Evolutionary conservation across 768 basidiomycete genomes (phyloP).

Genomic region (Plicaturopsis crispa): DNA sequence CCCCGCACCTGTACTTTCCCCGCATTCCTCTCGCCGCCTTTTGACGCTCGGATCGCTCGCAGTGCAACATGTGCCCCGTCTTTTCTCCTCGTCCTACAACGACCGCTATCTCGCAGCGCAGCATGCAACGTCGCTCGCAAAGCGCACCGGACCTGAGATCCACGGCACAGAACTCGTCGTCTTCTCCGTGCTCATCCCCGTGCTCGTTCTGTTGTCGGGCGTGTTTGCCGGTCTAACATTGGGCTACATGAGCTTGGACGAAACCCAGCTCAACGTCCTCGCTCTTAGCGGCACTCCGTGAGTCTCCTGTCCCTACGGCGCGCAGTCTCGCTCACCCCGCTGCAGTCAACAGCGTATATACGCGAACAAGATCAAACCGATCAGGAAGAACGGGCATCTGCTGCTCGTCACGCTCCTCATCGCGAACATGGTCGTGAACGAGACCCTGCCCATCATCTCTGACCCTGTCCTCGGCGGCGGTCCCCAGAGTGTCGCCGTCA

Average conservation of each 20-base stretch:
- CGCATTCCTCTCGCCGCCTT: slow-evolving; percentile 35
- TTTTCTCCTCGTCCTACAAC: slow-evolving; percentile 20
- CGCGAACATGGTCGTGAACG: slow-evolving; percentile 91
- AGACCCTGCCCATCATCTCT: slow-evolving; percentile 77
- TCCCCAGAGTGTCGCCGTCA: slow-evolving; percentile 67
- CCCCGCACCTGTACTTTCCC: slow-evolving; percentile 22
- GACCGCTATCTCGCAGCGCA: slow-evolving; percentile 6
- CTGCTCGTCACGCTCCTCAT: slow-evolving; percentile 77
- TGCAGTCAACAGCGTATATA: slow-evolving; percentile 71
- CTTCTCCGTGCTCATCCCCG: slow-evolving; percentile 61
- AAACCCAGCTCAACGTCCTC: slow-evolving; percentile 84
- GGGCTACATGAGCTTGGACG: slow-evolving; percentile 90
- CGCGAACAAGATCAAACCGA: slow-evolving; percentile 80
- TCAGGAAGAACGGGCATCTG: slow-evolving; percentile 77
- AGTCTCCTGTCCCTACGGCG: slow-evolving; percentile 18
- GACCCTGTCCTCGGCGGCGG: slow-evolving; percentile 79
- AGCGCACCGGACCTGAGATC: slow-evolving; percentile 23
- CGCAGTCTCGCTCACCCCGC: slow-evolving; percentile 1
- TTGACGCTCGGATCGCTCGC: slow-evolving; percentile 34
- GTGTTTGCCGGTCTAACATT: slow-evolving; percentile 88
- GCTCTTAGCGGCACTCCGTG: slow-evolving; percentile 80
- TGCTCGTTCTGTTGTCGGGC: slow-evolving; percentile 78
- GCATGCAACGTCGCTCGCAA: slow-evolving; percentile 11
- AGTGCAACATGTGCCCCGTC: slow-evolving; percentile 35
- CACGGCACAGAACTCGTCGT: slow-evolving; percentile 26